phyloP scores from a whole-genome alignment of 345 rosid species.

The Citrus unshiu region DNA sequence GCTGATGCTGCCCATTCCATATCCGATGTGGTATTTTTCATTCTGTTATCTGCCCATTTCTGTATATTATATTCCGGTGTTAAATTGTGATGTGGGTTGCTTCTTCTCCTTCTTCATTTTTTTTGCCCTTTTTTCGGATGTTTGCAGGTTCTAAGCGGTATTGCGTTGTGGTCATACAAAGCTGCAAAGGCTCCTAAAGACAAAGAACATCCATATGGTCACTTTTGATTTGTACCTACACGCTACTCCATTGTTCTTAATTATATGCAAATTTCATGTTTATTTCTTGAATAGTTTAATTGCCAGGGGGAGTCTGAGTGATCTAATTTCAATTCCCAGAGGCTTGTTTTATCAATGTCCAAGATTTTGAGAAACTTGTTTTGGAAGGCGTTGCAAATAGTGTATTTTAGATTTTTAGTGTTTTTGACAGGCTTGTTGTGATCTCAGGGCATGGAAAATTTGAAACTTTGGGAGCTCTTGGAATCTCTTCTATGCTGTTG shows the following conservation, averaged over 20 bases:
- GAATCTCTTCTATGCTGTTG: constrained; percentile 88
- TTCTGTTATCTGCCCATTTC: neutral
- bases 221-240: constrained; percentile 47
- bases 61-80: too few species aligned
- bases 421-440: neutral
- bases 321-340: neutral
- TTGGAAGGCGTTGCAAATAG: neutral
- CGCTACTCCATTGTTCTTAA: constrained; percentile 26
- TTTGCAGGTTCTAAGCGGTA: constrained; percentile 79
- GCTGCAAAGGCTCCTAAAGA: constrained; percentile 90
- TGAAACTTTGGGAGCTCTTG: constrained; percentile 91
- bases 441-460: constrained; percentile 85
- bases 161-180: constrained; percentile 77
- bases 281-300: neutral
- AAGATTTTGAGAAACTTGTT: neutral
- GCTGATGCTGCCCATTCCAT: constrained; percentile 76
- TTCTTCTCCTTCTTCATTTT: neutral
- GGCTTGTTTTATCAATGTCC: neutral
- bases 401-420: neutral
- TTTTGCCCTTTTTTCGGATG: neutral
- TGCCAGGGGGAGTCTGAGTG: neutral
- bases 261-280: neutral
- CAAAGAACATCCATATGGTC: constrained; percentile 95
- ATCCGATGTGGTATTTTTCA: constrained; percentile 54
- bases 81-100: neutral